phyloP scores from a whole-genome alignment of 2,329 filamentous ascomycete genomes.

The Malbranchea cinnamomea region DNA sequence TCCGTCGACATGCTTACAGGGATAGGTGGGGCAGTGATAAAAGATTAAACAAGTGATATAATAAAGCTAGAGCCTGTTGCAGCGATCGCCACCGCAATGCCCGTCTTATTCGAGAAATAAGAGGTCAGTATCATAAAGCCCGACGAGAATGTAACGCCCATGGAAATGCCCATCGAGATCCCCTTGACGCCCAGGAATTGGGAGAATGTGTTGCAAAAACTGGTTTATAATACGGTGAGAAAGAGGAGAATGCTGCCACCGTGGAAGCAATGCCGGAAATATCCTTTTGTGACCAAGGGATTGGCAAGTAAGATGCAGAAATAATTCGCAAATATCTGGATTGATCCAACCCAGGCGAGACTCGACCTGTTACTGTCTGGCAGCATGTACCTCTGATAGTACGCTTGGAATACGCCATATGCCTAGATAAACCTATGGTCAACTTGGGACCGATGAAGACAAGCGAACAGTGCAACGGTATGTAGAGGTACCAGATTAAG shows the following conservation, averaged over 20 bases:
- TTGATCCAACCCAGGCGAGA: conserved; percentile 27
- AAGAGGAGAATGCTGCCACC: conserved; percentile 11
- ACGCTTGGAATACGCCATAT: conserved; percentile 29
- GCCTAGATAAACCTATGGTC: conserved; percentile 9
- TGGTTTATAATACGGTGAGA: conserved; percentile 1
- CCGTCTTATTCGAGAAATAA: conserved; percentile 22
- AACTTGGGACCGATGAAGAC: background rate
- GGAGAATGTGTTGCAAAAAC: conserved; percentile 4
- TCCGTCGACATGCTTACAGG: background rate
- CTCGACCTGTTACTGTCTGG: conserved; percentile 14
- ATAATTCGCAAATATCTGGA: conserved; percentile 30
- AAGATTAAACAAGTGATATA: conserved; percentile 1
- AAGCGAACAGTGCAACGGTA: background rate
- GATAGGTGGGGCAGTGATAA: background rate
- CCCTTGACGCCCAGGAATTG: conserved; percentile 19
- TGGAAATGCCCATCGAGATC: conserved; percentile 18
- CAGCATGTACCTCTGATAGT: conserved; percentile 21
- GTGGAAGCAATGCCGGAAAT: conserved; percentile 18
- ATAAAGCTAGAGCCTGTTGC: conserved; percentile 21
- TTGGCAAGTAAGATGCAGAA: conserved; percentile 23
- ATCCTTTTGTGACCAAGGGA: conserved; percentile 23
- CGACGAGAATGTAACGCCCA: conserved; percentile 18
- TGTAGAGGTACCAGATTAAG: conserved; percentile 20
- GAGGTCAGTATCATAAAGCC: conserved; percentile 18
- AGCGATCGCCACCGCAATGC: conserved; percentile 18